Conservation (phyloP, 441 rosid species). For the Mallotus japonicus region DNA sequence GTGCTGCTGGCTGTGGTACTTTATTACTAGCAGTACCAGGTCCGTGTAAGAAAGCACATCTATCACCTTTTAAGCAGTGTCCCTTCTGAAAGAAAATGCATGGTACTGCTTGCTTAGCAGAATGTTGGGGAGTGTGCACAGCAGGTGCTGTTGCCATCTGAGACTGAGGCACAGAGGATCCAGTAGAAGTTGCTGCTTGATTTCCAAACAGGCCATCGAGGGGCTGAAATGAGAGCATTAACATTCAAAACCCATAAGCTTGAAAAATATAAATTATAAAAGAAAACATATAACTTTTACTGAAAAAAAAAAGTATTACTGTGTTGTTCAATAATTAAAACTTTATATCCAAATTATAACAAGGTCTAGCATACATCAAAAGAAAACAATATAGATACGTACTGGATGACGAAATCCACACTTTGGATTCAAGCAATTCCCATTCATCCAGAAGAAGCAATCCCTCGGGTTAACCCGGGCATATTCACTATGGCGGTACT, state of each 20-base stretch:
- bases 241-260: constrained; percentile 6
- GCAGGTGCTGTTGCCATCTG: constrained; percentile 28
- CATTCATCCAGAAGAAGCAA: constrained; percentile 93
- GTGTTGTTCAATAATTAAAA: background rate
- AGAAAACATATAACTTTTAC: background rate
- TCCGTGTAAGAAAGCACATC: constrained; percentile 76
- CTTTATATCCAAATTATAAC: background rate
- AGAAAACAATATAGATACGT: constrained; percentile 35
- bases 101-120: constrained; percentile 61
- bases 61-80: constrained; percentile 76
- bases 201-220: constrained; percentile 80
- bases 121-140: constrained; percentile 26
- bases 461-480: constrained; percentile 94
- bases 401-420: constrained; percentile 96
- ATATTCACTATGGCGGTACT: constrained; percentile 96
- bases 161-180: constrained; percentile 40
- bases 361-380: background rate
- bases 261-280: background rate
- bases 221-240: constrained; percentile 52
- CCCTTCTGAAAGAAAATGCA: constrained; percentile 88
- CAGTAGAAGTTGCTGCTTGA: constrained; percentile 46
- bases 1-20: constrained; percentile 32
- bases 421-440: constrained; percentile 88
- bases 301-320: background rate
- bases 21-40: constrained; percentile 45